These are phyloP conservation scores for Colletotrichum lini DNA, from an alignment of 2,329 filamentous ascomycete genomes.

Conservation along the genomic window DNA sequence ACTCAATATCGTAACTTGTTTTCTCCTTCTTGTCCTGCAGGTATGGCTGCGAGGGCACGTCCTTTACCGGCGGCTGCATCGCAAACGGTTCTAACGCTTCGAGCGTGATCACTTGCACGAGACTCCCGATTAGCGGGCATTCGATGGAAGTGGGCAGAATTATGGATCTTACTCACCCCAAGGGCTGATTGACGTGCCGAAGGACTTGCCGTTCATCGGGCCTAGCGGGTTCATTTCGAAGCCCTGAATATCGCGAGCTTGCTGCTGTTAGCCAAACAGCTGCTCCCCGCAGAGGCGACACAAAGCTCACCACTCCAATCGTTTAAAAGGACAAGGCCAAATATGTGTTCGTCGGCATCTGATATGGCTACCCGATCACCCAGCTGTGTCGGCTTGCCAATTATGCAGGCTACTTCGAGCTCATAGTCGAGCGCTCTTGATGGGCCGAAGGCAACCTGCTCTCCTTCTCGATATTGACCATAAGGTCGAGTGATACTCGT, in stretches of 20 bases:
- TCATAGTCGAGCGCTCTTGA: conserved; percentile 58
- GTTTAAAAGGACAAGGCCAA: conserved; percentile 74
- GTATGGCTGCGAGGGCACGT: conserved; percentile 47
- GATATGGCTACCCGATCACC: conserved; percentile 56
- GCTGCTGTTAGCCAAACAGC: conserved; percentile 42
- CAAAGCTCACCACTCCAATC: conserved; percentile 70
- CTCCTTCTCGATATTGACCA: conserved; percentile 55
- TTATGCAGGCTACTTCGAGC: conserved; percentile 60
- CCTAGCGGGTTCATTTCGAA: conserved; percentile 74
- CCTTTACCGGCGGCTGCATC: conserved; percentile 49
- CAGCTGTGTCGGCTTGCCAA: conserved; percentile 57
- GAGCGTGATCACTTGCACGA: conserved; percentile 62
- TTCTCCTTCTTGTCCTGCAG: conserved; percentile 52
- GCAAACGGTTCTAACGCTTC: conserved; percentile 74
- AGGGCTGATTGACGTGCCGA: conserved; percentile 71
- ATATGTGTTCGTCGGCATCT: conserved; percentile 71
- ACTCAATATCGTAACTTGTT: conserved; percentile 52
- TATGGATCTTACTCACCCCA: conserved; percentile 56
- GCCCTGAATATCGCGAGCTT: conserved; percentile 72
- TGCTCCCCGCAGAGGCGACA: conserved; percentile 16
- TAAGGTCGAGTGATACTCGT: conserved; percentile 62
- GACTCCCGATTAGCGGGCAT: neutral
- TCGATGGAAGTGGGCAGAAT: neutral
- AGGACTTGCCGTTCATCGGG: conserved; percentile 73
- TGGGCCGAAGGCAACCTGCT: conserved; percentile 48